phyloP scores from a whole-genome alignment of 148 eudicot genomes.

The Rhododendron kiyosumense region DNA sequence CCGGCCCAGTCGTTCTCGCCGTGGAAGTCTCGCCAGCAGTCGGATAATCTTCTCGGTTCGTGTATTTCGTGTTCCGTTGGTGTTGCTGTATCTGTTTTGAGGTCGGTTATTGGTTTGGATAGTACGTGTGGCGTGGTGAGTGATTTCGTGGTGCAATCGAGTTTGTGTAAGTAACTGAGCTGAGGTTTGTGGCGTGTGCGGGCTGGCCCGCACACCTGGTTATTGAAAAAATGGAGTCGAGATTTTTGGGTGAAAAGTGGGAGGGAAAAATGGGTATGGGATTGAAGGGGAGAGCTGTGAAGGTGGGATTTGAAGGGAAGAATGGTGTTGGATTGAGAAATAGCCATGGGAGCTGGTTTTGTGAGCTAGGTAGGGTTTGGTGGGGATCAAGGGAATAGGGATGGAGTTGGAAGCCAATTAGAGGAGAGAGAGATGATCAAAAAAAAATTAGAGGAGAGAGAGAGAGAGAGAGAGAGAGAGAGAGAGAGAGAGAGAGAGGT shows the following conservation, averaged over 20 bases:
- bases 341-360: conserved; percentile 14
- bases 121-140: neutral
- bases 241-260: conserved; percentile 2
- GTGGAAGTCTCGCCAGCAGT: conserved; percentile 54
- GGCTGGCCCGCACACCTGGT: neutral
- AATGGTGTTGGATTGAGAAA: conserved; percentile 10
- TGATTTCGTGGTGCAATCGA: neutral
- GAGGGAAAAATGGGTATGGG: neutral
- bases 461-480: too few relatives aligned
- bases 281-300: neutral
- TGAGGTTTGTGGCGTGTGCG: neutral
- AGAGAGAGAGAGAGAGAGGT: neutral
- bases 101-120: neutral
- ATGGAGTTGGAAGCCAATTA: neutral
- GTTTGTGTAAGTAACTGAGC: neutral
- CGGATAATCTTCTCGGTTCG: conserved; percentile 4
- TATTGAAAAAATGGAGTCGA: neutral
- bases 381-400: neutral
- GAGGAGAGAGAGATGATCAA: neutral
- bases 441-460: neutral
- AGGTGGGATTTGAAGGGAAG: neutral
- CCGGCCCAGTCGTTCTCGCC: conserved; percentile 68
- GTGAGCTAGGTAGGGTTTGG: neutral
- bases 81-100: too few relatives aligned
- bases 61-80: neutral